Conservation (phyloP, 352 stramenopile genomes). For the Pythium volutum region DNA sequence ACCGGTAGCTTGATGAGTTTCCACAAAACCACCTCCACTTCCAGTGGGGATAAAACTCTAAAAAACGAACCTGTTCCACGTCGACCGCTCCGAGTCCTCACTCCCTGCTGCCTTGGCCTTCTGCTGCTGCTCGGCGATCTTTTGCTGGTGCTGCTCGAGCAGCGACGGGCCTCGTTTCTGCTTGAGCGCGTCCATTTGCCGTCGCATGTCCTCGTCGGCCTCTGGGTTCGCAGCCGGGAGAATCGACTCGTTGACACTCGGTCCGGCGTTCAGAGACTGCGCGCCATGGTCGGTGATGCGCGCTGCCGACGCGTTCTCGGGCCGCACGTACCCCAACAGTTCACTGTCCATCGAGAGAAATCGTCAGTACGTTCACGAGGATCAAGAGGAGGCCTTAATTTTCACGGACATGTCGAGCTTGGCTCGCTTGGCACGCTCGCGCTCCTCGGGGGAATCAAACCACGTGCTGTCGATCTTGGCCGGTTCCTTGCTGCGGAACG, state of each 20-base stretch:
- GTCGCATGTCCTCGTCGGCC: conserved; percentile 61
- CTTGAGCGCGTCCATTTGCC: conserved; percentile 64
- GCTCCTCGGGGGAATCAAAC: conserved; percentile 81
- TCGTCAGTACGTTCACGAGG: no score
- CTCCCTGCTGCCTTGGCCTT: conserved; percentile 27
- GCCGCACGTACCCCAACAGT: conserved; percentile 73
- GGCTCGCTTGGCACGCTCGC: conserved; percentile 69
- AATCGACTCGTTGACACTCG: conserved; percentile 62
- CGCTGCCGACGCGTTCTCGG: conserved; percentile 53
- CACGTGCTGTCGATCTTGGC: conserved; percentile 72
- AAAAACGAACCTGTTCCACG: conserved; percentile 62
- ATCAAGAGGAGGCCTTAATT: no score
- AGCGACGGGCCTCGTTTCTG: conserved; percentile 62
- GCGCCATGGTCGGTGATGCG: conserved; percentile 11
- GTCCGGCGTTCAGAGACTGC: conserved; percentile 1
- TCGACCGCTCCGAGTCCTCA: conserved; percentile 6
- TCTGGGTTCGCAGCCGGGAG: conserved; percentile 60
- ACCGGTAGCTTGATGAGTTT: neutral
- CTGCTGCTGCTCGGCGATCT: conserved; percentile 39
- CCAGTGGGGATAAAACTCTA: neutral
- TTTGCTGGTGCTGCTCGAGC: conserved; percentile 75
- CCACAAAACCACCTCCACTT: neutral
- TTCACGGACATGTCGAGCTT: conserved; percentile 74
- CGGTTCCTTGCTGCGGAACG: conserved; percentile 75
- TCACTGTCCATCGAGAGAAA: conserved; percentile 36